A percentile compares a stretch with the other conserved stretches of the same genome.
Evolutionary conservation across 805 yeast species (phyloP).

Genomic region (Metschnikowia matae): DNA sequence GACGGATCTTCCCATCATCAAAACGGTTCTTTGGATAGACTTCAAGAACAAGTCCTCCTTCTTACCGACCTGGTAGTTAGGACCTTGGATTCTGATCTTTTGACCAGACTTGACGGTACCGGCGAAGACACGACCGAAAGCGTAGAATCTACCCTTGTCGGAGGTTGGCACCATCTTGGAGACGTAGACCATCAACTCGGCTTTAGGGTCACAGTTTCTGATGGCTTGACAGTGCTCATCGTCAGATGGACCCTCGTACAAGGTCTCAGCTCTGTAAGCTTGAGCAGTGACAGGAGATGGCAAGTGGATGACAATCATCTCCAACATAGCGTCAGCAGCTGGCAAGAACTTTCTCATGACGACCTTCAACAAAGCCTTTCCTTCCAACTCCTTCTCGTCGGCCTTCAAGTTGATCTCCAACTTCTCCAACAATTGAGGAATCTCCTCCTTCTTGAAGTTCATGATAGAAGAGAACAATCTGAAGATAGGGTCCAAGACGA

Average conservation of each 20-base stretch:
- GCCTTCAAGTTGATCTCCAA: conserved; percentile 90
- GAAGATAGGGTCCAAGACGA: conserved; percentile 98
- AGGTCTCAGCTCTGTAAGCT: conserved; percentile 97
- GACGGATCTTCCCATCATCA: conserved; percentile 98
- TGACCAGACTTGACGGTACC: conserved; percentile 99
- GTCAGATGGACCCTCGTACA: conserved; percentile 97
- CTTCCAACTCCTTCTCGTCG: conserved; percentile 97
- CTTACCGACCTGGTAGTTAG: conserved; percentile 98
- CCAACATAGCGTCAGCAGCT: conserved; percentile 99
- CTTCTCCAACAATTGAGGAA: conserved; percentile 85
- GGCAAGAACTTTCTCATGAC: conserved; percentile 99
- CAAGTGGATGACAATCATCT: conserved; percentile 96
- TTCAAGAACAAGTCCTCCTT: conserved; percentile 96
- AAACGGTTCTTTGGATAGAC: conserved; percentile 97
- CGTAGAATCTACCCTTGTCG: conserved; percentile 99
- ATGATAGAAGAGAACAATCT: conserved; percentile 93
- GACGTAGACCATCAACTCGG: conserved; percentile 97
- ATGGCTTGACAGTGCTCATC: conserved; percentile 88
- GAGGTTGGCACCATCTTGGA: conserved; percentile 99
- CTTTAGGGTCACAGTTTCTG: conserved; percentile 97
- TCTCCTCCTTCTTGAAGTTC: conserved; percentile 99
- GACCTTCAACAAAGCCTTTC: conserved; percentile 96
- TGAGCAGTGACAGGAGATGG: conserved; percentile 99
- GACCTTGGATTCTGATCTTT: conserved; percentile 99
- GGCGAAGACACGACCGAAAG: conserved; percentile 99